phyloP scores from a whole-genome alignment of 2,329 filamentous ascomycete genomes.

The Cladophialophora bantiana region DNA sequence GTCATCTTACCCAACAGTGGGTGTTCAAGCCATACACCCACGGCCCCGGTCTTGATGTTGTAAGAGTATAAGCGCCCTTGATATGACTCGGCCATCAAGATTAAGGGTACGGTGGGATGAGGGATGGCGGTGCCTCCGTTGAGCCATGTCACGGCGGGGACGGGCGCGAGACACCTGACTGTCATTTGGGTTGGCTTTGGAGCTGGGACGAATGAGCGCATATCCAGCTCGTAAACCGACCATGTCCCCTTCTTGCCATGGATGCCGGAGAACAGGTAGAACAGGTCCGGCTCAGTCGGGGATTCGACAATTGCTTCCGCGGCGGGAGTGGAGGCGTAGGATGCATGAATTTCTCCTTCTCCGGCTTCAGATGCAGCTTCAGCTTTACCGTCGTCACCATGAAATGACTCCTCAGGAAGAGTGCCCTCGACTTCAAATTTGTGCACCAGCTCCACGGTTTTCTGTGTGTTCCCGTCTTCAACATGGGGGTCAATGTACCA shows the following conservation, averaged over 20 bases:
- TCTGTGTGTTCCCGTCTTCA: not conserved
- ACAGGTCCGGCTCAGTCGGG: constrained; percentile 2
- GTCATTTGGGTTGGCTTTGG: not conserved
- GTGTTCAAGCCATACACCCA: constrained; percentile 19
- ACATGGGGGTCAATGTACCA: constrained; percentile 13
- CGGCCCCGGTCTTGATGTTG: constrained; percentile 2
- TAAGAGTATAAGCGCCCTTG: constrained; percentile 11
- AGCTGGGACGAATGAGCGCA: constrained; percentile 9
- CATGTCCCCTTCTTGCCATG: constrained; percentile 18
- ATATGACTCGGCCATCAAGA: constrained; percentile 24
- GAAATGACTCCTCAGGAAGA: not conserved
- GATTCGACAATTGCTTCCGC: constrained; percentile 15
- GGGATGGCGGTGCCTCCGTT: constrained; percentile 18
- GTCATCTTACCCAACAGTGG: constrained; percentile 13
- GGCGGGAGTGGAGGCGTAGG: constrained; percentile 4
- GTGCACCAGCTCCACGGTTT: constrained; percentile 7
- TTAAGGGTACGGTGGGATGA: not conserved
- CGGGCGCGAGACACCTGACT: constrained; percentile 7
- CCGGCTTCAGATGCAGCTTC: not conserved
- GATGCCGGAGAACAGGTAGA: constrained; percentile 17
- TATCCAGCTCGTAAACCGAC: constrained; percentile 18
- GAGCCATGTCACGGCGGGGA: constrained; percentile 17
- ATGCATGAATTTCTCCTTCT: not conserved
- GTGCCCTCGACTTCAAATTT: constrained; percentile 8
- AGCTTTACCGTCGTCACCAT: not conserved